Evolutionary conservation across 2,329 filamentous ascomycete species (phyloP).

Genomic region (Epicoccum nigrum): DNA sequence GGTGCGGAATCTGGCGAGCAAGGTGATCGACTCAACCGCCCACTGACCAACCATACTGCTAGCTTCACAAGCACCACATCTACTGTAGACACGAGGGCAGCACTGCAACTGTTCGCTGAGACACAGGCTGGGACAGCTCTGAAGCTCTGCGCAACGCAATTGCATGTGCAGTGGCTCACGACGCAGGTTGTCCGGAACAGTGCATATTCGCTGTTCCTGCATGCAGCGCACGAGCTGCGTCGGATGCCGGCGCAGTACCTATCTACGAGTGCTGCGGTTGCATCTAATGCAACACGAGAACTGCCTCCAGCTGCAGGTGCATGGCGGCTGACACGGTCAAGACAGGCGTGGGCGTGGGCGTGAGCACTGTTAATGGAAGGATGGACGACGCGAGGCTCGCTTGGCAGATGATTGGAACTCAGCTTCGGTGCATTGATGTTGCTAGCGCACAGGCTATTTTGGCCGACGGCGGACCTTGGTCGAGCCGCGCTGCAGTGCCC

Average conservation of each 20-base stretch:
- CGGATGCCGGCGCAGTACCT: no score
- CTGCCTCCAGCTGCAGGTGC: not conserved
- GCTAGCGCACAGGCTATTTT: constrained; percentile 1
- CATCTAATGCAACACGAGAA: not conserved
- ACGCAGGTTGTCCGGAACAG: no score
- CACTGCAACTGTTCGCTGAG: not conserved
- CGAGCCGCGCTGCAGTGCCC: not conserved
- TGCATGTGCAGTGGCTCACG: no score
- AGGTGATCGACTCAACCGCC: not conserved
- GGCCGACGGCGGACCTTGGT: not conserved
- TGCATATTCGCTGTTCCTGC: not conserved
- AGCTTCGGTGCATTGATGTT: not conserved
- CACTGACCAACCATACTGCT: no score
- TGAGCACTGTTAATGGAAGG: no score
- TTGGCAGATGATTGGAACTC: no score
- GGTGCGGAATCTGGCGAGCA: not conserved
- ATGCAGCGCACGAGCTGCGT: not conserved
- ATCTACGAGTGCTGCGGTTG: not conserved
- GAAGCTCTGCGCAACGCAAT: no score
- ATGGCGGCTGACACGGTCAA: not conserved
- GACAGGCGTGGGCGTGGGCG: no score
- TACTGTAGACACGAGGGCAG: not conserved
- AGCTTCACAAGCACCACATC: not conserved
- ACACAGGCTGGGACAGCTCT: not conserved
- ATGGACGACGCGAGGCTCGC: not conserved